Conservation (phyloP, 2,329 filamentous ascomycete species). For the Aureobasidium sp. region DNA sequence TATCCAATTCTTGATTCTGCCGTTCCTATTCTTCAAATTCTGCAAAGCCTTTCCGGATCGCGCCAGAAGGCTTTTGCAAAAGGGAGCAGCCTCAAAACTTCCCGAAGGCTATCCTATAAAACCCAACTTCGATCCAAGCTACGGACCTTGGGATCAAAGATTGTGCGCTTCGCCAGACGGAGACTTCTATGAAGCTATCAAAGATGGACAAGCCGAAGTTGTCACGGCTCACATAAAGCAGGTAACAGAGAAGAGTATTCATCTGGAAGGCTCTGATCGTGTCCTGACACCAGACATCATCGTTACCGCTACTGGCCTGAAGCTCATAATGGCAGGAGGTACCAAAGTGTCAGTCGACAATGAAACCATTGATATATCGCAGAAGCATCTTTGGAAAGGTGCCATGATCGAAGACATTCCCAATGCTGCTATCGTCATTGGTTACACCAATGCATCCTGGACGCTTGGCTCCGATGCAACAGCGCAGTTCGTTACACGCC, state of each 20-base stretch:
- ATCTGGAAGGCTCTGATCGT: slow-evolving; percentile 36
- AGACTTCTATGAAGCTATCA: slow-evolving; percentile 51
- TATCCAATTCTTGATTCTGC: slow-evolving; percentile 30
- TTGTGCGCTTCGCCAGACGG: slow-evolving; percentile 61
- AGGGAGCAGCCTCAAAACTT: slow-evolving; percentile 39
- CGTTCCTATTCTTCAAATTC: slow-evolving; percentile 29
- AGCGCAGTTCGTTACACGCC: slow-evolving; percentile 41
- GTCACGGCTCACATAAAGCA: slow-evolving; percentile 49
- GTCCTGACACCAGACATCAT: slow-evolving; percentile 54
- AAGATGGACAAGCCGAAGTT: slow-evolving; percentile 45
- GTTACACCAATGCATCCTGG: slow-evolving; percentile 57
- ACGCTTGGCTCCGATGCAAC: slow-evolving; percentile 54
- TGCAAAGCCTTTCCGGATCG: slow-evolving; percentile 27
- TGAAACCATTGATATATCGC: slow-evolving; percentile 35
- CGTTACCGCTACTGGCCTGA: slow-evolving; percentile 58
- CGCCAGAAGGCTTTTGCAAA: slow-evolving; percentile 32
- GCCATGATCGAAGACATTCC: slow-evolving; percentile 57
- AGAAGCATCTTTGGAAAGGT: slow-evolving; percentile 54
- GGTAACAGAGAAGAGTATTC: slow-evolving; percentile 44
- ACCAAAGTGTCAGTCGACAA: slow-evolving; percentile 48
- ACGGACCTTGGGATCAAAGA: slow-evolving; percentile 60
- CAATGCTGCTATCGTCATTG: slow-evolving; percentile 52
- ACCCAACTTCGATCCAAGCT: slow-evolving; percentile 41
- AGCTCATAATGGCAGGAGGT: slow-evolving; percentile 48
- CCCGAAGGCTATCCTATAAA: slow-evolving; percentile 39